Conservation (phyloP, 371 early-diverging fungal genomes). For the Umbelopsis sp. region DNA sequence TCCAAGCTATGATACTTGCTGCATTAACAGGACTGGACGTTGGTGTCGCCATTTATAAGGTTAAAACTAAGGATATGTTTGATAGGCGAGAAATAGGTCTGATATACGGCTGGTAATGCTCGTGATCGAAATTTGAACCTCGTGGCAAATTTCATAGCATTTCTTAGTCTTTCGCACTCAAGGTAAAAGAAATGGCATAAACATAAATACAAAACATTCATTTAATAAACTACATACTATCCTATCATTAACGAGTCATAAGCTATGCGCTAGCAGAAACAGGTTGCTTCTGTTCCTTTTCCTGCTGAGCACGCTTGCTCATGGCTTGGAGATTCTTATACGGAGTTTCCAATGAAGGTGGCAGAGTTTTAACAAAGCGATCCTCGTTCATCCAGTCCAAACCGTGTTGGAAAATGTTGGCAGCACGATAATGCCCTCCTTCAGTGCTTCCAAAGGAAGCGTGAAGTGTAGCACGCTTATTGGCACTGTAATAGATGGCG, state of each 20-base stretch:
- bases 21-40: slow-evolving; percentile 20
- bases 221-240: slow-evolving; percentile 10
- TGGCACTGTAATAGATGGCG: slow-evolving; percentile 46
- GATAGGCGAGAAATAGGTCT: background rate
- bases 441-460: slow-evolving; percentile 60
- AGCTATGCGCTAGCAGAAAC: background rate
- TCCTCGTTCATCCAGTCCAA: slow-evolving; percentile 54
- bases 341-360: slow-evolving; percentile 40
- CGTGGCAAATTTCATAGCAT: no score
- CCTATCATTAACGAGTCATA: background rate
- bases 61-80: background rate
- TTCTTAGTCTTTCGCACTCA: no score
- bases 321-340: slow-evolving; percentile 45
- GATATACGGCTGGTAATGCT: background rate
- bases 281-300: slow-evolving; percentile 26
- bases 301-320: slow-evolving; percentile 38
- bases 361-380: slow-evolving; percentile 42
- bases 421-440: slow-evolving; percentile 56
- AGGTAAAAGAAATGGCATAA: no score
- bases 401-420: slow-evolving; percentile 58
- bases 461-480: slow-evolving; percentile 58
- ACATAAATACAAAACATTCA: background rate
- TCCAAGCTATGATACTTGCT: background rate
- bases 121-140: slow-evolving; percentile 16
- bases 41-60: slow-evolving; percentile 2